Conservation (phyloP, 495 filamentous ascomycete species). For the Trichoderma erinaceum region DNA sequence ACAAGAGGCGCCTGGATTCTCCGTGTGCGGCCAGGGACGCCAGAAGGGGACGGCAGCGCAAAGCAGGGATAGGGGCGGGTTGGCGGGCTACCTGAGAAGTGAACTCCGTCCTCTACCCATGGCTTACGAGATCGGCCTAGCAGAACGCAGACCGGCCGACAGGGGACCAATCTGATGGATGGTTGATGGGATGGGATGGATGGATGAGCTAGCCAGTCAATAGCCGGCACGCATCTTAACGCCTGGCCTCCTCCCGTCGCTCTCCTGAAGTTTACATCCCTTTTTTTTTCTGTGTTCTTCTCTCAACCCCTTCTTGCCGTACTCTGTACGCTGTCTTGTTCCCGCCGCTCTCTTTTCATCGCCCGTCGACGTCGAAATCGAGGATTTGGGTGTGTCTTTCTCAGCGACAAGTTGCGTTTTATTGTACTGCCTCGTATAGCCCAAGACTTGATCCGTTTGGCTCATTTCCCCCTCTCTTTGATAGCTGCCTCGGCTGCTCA, state of each 20-base stretch:
- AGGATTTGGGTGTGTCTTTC: conserved; percentile 1
- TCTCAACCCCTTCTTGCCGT: conserved; percentile 11
- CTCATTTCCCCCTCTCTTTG: conserved; percentile 7
- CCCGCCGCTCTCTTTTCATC: conserved; percentile 12
- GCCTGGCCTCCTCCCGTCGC: conserved; percentile 10
- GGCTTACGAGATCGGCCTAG: conserved; percentile 14
- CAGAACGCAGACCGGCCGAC: conserved; percentile 8
- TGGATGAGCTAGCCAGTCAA: conserved; percentile 15
- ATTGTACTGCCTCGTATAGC: not conserved
- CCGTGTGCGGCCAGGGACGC: conserved; percentile 10
- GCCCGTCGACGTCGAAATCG: not conserved
- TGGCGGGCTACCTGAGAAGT: conserved; percentile 7
- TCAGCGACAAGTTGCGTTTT: not conserved
- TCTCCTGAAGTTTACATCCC: conserved; percentile 15
- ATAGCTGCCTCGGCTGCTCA: conserved; percentile 10
- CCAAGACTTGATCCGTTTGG: not conserved
- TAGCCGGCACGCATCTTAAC: conserved; percentile 12
- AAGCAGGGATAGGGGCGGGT: conserved; percentile 9
- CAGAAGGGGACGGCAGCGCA: conserved; percentile 5
- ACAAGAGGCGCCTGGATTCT: conserved; percentile 11
- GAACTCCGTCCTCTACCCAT: conserved; percentile 9
- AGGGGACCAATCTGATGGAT: conserved; percentile 14
- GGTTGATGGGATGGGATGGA: conserved; percentile 16
- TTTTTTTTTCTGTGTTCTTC: conserved; percentile 15
- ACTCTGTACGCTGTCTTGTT: conserved; percentile 9